phyloP scores from a whole-genome alignment of 768 basidiomycete species.

The Pleurotus salmoneostramineus region DNA sequence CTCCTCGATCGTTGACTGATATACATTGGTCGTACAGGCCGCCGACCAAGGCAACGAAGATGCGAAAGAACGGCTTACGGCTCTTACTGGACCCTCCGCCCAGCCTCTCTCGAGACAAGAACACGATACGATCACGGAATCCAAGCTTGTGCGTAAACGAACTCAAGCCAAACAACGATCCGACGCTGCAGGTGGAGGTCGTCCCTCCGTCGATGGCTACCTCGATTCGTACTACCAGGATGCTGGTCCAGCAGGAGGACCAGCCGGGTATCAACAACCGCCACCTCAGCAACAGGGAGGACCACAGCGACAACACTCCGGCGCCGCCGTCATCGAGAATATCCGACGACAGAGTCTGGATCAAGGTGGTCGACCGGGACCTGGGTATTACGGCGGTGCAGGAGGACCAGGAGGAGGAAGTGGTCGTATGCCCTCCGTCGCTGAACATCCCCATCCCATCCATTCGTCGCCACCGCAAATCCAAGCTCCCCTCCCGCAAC shows the following conservation, averaged over 20 bases:
- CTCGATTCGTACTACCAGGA: not conserved
- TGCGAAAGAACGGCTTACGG: conserved; percentile 68
- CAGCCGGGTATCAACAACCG: not conserved
- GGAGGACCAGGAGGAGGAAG: conserved; percentile 12
- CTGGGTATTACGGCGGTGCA: not conserved
- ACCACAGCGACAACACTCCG: not conserved
- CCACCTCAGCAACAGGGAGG: not conserved
- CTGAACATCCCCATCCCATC: not conserved
- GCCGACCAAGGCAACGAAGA: conserved; percentile 76
- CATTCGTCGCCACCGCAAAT: conserved; percentile 4
- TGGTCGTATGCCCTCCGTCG: conserved; percentile 6
- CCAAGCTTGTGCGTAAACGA: conserved; percentile 77
- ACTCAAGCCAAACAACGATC: conserved; percentile 67
- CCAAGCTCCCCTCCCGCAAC: conserved; percentile 9
- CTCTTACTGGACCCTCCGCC: conserved; percentile 58
- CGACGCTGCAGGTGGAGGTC: conserved; percentile 20
- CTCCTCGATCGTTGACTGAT: not conserved
- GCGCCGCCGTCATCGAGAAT: conserved; percentile 40
- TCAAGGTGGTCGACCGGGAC: conserved; percentile 8
- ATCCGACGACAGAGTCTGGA: conserved; percentile 48
- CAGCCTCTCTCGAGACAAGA: conserved; percentile 71
- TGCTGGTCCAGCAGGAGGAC: not conserved
- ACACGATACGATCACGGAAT: conserved; percentile 76
- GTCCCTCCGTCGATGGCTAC: not conserved
- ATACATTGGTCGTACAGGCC: conserved; percentile 45